Evolutionary conservation across 2,329 filamentous ascomycete genomes (phyloP).

Genomic region (Trichoderma koningiopsis): DNA sequence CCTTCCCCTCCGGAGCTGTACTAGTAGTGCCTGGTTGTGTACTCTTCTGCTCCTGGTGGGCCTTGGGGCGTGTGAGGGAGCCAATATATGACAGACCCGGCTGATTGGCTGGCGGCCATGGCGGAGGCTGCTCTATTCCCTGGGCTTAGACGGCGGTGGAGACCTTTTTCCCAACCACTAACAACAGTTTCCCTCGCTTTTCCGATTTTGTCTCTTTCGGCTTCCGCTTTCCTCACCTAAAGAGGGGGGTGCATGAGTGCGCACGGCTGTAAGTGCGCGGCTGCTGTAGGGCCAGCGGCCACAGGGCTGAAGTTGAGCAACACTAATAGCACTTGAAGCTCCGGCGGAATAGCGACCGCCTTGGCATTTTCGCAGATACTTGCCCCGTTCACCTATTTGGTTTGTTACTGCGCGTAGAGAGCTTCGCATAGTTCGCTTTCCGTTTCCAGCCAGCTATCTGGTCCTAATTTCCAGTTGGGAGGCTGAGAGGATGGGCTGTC

Average conservation of each 20-base stretch:
- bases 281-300: conserved; percentile 8
- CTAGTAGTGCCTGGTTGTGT: neutral
- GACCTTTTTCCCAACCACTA: neutral
- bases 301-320: conserved; percentile 11
- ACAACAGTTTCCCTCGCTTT: neutral
- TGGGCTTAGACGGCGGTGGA: neutral
- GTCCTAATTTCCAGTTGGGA: neutral
- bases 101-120: neutral
- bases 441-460: neutral
- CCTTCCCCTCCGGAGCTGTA: neutral
- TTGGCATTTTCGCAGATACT: neutral
- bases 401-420: neutral
- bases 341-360: neutral
- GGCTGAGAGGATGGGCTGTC: neutral
- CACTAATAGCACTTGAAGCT: neutral
- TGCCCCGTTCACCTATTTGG: neutral
- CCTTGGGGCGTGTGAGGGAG: conserved; percentile 16
- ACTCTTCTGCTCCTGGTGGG: neutral
- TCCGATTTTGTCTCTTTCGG: neutral
- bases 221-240: neutral
- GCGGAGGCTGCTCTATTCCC: neutral
- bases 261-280: neutral
- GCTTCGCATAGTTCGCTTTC: neutral
- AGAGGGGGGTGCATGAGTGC: neutral
- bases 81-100: neutral